Conservation (phyloP, 345 rosid genomes). For the Linum trigynum region DNA sequence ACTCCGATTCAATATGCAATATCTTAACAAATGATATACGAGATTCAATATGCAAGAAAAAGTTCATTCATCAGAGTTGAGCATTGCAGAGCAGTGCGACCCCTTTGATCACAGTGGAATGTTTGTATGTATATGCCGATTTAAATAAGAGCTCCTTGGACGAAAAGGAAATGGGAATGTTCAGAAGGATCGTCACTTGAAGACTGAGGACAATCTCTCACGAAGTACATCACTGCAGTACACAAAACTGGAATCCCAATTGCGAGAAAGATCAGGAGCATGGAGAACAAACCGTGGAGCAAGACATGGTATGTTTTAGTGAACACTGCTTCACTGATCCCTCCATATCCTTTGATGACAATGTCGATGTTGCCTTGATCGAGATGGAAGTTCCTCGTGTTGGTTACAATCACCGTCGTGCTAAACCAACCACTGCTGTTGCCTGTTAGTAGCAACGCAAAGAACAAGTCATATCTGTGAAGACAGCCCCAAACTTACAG, state of each 20-base stretch:
- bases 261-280: constrained; percentile 50
- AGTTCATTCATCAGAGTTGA: too few species aligned
- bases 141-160: constrained; percentile 35
- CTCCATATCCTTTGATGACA: constrained; percentile 57
- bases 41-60: too few species aligned
- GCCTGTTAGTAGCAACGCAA: constrained; percentile 38
- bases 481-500: background rate
- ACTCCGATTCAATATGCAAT: too few species aligned
- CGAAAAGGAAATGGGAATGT: constrained; percentile 41
- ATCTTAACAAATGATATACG: too few species aligned
- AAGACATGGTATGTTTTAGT: constrained; percentile 42
- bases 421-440: constrained; percentile 49
- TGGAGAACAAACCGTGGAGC: constrained; percentile 44
- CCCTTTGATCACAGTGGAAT: too few species aligned
- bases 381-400: constrained; percentile 65
- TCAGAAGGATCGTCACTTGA: constrained; percentile 39
- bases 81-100: too few species aligned
- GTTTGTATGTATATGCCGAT: constrained; percentile 31
- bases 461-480: constrained; percentile 55
- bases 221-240: constrained; percentile 42
- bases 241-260: constrained; percentile 55
- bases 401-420: constrained; percentile 56
- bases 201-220: constrained; percentile 50
- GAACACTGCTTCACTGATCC: constrained; percentile 57
- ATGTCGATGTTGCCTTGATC: constrained; percentile 57